Evolutionary conservation across 176 grass and related monocot genomes (phyloP).

Genomic region (Aegilops bicornis): DNA sequence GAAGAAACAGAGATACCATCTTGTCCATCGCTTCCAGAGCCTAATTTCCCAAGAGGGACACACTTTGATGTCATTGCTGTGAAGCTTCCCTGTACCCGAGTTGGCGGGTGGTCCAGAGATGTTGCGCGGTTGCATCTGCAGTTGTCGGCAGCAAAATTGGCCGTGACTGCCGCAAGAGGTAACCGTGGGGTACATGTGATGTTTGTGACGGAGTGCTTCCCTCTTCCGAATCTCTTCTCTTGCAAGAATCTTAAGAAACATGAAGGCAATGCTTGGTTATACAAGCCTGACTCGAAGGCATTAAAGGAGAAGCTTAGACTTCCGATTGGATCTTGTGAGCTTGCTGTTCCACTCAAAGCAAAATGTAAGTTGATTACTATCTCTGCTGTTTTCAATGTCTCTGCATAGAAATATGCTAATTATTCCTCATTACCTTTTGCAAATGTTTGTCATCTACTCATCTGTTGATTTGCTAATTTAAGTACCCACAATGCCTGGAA

Average conservation of each 20-base stretch:
- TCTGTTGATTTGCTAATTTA: background rate
- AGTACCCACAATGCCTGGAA: background rate
- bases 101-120: conserved; percentile 74
- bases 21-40: conserved; percentile 67
- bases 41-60: conserved; percentile 39
- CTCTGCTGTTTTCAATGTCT: background rate
- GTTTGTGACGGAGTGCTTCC: conserved; percentile 85
- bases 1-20: conserved; percentile 84
- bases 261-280: conserved; percentile 80
- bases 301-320: conserved; percentile 77
- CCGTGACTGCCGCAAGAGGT: conserved; percentile 42
- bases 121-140: conserved; percentile 84
- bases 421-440: background rate
- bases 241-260: conserved; percentile 75
- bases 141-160: conserved; percentile 81
- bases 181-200: conserved; percentile 59
- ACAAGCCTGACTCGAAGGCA: conserved; percentile 62
- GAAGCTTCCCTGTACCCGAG: conserved; percentile 72
- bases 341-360: conserved; percentile 79
- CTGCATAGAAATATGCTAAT: background rate
- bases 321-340: conserved; percentile 84
- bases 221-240: conserved; percentile 79
- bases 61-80: conserved; percentile 80
- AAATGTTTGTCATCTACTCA: background rate
- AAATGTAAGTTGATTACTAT: conserved; percentile 50